Percentiles rank a stretch among this genome's conserved stretches.
Evolutionary conservation across 768 basidiomycete species (phyloP).

Genomic region (Leccinum olivaceopallidum): DNA sequence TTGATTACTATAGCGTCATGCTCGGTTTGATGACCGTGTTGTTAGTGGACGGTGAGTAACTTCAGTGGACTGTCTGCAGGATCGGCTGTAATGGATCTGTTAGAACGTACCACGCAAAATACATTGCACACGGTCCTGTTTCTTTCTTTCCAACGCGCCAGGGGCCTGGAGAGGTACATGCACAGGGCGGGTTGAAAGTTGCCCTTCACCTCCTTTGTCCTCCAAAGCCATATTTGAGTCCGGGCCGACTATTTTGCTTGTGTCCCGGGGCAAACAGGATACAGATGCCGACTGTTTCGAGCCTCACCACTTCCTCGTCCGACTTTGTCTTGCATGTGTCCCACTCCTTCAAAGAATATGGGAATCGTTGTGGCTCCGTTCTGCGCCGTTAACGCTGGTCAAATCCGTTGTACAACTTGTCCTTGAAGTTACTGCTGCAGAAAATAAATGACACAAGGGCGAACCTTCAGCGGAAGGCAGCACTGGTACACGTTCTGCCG

Average conservation of each 20-base stretch:
- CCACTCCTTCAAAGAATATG: constrained; percentile 73
- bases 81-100: constrained; percentile 3
- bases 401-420: constrained; percentile 75
- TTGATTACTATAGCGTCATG: constrained; percentile 56
- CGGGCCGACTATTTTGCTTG: constrained; percentile 71
- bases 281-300: constrained; percentile 81
- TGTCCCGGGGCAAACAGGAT: constrained; percentile 76
- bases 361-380: constrained; percentile 80
- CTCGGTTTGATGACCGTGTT: constrained; percentile 51
- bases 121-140: constrained; percentile 84
- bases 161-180: constrained; percentile 73
- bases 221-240: constrained; percentile 84
- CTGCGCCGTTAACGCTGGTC: constrained; percentile 72
- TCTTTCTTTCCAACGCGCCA: constrained; percentile 65
- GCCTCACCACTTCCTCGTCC: constrained; percentile 84
- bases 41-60: constrained; percentile 54
- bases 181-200: constrained; percentile 80
- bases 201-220: constrained; percentile 75
- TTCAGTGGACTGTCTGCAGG: neutral
- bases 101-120: constrained; percentile 76
- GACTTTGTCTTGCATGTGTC: constrained; percentile 66
- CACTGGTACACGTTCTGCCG: constrained; percentile 31
- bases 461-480: constrained; percentile 41
- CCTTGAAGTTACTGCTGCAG: constrained; percentile 78
- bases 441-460: constrained; percentile 60